Conservation (phyloP, 2,329 filamentous ascomycete species). For the Ascochyta pisi region DNA sequence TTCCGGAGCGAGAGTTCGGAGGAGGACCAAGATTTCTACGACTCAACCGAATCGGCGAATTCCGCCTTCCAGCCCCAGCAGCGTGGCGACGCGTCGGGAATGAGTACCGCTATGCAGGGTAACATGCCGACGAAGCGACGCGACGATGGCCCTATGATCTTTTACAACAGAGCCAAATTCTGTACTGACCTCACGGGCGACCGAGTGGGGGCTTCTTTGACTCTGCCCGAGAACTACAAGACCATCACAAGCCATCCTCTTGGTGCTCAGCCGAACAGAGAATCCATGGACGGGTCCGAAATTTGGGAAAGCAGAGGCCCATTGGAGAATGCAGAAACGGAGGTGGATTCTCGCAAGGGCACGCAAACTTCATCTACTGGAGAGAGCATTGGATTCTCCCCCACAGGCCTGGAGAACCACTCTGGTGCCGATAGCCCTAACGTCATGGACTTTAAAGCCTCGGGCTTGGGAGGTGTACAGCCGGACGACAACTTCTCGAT, state of each 20-base stretch:
- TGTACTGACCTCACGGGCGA: slow-evolving; percentile 81
- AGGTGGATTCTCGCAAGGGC: slow-evolving; percentile 37
- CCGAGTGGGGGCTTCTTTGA: slow-evolving; percentile 32
- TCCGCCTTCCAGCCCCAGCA: slow-evolving; percentile 41
- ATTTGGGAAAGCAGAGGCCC: slow-evolving; percentile 38
- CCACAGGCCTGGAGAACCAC: slow-evolving; percentile 34
- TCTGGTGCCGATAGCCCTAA: slow-evolving; percentile 34
- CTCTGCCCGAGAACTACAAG: slow-evolving; percentile 38
- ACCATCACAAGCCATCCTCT: slow-evolving; percentile 42
- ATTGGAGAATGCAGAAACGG: slow-evolving; percentile 29
- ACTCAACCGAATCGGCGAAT: slow-evolving; percentile 33
- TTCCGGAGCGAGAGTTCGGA: slow-evolving; percentile 54
- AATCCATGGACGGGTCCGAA: slow-evolving; percentile 28
- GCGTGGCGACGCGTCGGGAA: slow-evolving; percentile 50
- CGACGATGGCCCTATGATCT: slow-evolving; percentile 78
- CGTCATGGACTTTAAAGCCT: slow-evolving; percentile 52
- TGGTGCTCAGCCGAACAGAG: slow-evolving; percentile 23
- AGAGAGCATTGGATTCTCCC: slow-evolving; percentile 49
- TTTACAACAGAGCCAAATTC: slow-evolving; percentile 80
- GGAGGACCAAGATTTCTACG: slow-evolving; percentile 48
- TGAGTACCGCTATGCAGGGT: slow-evolving; percentile 56
- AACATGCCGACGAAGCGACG: slow-evolving; percentile 59
- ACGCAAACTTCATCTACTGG: slow-evolving; percentile 36
- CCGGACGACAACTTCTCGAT: slow-evolving; percentile 64
- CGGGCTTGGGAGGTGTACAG: slow-evolving; percentile 67